Conservation (phyloP, 345 rosid species). For the Ailanthus altissimus region DNA sequence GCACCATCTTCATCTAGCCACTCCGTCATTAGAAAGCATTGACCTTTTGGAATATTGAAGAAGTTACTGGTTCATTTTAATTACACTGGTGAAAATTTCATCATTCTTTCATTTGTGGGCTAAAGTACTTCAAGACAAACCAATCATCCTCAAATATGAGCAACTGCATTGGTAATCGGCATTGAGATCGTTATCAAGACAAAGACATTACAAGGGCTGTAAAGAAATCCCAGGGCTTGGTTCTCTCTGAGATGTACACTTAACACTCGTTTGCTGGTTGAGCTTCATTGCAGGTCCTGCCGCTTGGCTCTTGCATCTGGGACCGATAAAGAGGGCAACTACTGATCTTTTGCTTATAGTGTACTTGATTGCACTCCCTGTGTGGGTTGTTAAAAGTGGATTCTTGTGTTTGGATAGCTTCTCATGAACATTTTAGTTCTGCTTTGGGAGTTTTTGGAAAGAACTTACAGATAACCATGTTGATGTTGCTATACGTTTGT, state of each 20-base stretch:
- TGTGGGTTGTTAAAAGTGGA: constrained; percentile 18
- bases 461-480: background rate
- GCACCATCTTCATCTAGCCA: constrained; percentile 51
- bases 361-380: constrained; percentile 15
- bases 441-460: background rate
- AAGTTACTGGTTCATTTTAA: constrained; percentile 21
- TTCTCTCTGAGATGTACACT: background rate
- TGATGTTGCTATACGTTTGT: background rate
- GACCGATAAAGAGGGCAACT: constrained; percentile 21
- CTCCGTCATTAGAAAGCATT: constrained; percentile 41
- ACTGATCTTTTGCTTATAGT: constrained; percentile 21
- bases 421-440: constrained; percentile 9
- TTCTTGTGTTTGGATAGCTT: constrained; percentile 21
- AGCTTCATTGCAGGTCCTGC: constrained; percentile 15
- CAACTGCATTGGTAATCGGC: constrained; percentile 17
- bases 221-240: constrained; percentile 7
- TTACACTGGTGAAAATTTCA: constrained; percentile 17
- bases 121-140: constrained; percentile 13
- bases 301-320: constrained; percentile 18
- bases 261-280: background rate
- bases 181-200: constrained; percentile 22
- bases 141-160: constrained; percentile 19
- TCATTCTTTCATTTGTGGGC: constrained; percentile 54
- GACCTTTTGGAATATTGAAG: constrained; percentile 22
- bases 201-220: constrained; percentile 19